Base-by-base conservation (phyloP, 176 grass and related monocot species). In the Cenchrus fungigraminus region DNA sequence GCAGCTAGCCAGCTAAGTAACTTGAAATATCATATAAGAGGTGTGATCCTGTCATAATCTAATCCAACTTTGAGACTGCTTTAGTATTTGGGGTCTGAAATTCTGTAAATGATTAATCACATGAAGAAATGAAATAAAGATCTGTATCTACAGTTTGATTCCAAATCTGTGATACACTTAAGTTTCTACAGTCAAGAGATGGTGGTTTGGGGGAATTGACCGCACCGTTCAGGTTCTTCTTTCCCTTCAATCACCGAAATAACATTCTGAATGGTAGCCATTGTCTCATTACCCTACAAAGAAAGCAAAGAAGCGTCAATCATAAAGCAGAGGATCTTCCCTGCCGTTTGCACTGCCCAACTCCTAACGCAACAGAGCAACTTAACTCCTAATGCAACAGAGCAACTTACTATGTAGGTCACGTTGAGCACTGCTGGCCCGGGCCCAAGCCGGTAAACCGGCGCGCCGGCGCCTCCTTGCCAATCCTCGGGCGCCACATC, bases 201-300 rank as follows among this genome's bases (percentile, higher is more conserved):
- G 44, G 14, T 58, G 9, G 55, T 65, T 73, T 79, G 45, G 50
- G 37, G 73, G 56, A 16, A 55, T 9, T 78, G 44, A 4, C 43
- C 34, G 12, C 86, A 98, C 95, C 93, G 80, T 11, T 95, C 93
- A 15, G 91, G 93, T 76, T 98, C 95, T 85, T 98, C 93, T 85
- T 91, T 83, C 22, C 95, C 95, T 95, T 98, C 87, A 22, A 98
- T 93, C 63, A 95, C 89, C 29, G 91, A 88, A 87, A 95, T 90
- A 8, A 98, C 95, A 88, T 98, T 93, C 82, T 98, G 79, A 87
- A 95, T 98, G 59, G 85, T 93, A 68, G 73, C 88, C 37, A 98
- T 71, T n/a, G 89, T 95, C 79, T 98, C 95, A 78, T 89, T 95
- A 53, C 93, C 95, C 95, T 98, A 22, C 16, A 62, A 78, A 74